Evolutionary conservation across 768 basidiomycete genomes (phyloP).

Genomic region (Boletus subcaerulescens): DNA sequence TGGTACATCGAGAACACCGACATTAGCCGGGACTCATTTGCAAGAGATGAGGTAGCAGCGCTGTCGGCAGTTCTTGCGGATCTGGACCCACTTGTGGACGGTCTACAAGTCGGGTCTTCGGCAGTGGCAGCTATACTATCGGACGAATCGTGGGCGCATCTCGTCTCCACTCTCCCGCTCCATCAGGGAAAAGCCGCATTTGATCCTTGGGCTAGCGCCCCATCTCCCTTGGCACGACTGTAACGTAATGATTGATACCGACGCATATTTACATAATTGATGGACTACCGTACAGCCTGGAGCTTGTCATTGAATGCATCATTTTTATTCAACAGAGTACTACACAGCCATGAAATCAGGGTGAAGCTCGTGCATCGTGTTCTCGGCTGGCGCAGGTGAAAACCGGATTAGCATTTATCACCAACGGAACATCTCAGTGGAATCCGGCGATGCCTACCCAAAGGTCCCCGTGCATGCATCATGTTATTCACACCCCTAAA

Average conservation of each 20-base stretch:
- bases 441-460: too few relatives aligned
- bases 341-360: too few relatives aligned
- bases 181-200: neutral
- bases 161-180: neutral
- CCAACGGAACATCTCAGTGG: too few relatives aligned
- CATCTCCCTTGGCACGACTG: neutral
- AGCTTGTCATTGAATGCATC: too few relatives aligned
- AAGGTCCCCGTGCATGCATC: too few relatives aligned
- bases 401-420: too few relatives aligned
- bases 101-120: neutral
- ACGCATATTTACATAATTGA: too few relatives aligned
- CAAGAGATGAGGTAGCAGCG: neutral
- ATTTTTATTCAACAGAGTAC: too few relatives aligned
- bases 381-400: too few relatives aligned
- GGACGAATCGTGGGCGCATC: neutral
- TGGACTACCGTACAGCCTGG: too few relatives aligned
- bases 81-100: neutral
- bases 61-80: neutral
- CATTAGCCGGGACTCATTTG: neutral
- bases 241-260: neutral
- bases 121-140: neutral
- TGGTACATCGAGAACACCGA: neutral
- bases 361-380: too few relatives aligned
- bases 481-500: too few relatives aligned
- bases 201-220: neutral